Base-by-base conservation (phyloP, 2,329 filamentous ascomycete genomes). In the Diaporthe longicolla region DNA sequence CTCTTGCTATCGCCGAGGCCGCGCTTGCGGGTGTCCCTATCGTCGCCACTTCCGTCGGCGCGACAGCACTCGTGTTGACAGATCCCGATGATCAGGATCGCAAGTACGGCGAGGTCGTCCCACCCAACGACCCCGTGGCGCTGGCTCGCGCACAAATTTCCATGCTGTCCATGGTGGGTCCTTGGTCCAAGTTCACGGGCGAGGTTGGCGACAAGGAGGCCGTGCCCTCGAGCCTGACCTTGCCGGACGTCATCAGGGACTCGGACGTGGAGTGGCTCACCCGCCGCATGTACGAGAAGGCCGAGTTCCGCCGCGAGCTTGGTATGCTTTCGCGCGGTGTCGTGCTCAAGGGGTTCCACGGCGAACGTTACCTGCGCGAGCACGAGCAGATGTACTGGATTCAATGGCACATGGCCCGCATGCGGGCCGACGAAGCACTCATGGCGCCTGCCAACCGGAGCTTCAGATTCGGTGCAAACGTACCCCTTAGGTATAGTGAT, bases 61-160 rank as follows among this genome's bases (percentile, higher is more conserved):
- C 88, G 11, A 89, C 87, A 1, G 84, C 88, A 3, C 84, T 88
- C 35, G 88, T 90, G 0, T 82, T 90, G n/a, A 90, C 88, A 0
- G 87, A 90, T 76, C 87, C 86, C 0, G 85, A 87, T 65, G 85
- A 87, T 66, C 83, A 84, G 61, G 85, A 83, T 24, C 78, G 77
- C 76, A 83, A 86, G 6, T 92, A 89, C 82, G 90, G 89, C 76
- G 90, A 89, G 73, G 89, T 92, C 7, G 90, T 92, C 3, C 88
- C 90, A 19, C 91, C 90, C 3, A 92, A 92, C 77, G 91, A 93
- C 79, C 86, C 90, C 5, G 85, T 86, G 50, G 87, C 88, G 6
- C 84, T 93, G 1, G 91, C 90, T 1, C 84, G 87, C 32, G 91
- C 91, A 0, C 91, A 93, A 77, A 88, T 93, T 76, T 88, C 88